phyloP scores from a whole-genome alignment of 495 filamentous ascomycete species.

The Bacidia rubella region DNA sequence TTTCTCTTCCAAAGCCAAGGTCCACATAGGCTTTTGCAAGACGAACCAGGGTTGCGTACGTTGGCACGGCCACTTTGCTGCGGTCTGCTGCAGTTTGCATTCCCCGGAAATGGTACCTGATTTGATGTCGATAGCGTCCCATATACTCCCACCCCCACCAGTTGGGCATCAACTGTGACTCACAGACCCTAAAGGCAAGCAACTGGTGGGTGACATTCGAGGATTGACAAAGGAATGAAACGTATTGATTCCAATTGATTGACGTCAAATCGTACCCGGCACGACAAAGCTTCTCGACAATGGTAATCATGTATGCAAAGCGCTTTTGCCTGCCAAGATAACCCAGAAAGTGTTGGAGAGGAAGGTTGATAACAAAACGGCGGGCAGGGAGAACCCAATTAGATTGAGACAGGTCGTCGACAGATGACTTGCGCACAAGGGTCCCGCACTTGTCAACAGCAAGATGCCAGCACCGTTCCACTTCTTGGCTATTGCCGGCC shows the following conservation, averaged over 20 bases:
- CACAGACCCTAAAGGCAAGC: conserved; percentile 54
- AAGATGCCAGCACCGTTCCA: conserved; percentile 53
- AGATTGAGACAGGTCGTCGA: conserved; percentile 14
- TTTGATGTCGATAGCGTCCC: conserved; percentile 12
- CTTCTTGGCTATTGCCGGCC: conserved; percentile 40
- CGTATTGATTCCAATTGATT: conserved; percentile 37
- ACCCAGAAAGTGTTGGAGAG: conserved; percentile 48
- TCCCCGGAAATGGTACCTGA: conserved; percentile 20
- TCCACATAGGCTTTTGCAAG: conserved; percentile 36
- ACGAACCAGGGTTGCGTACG: conserved; percentile 40
- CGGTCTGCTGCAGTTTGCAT: conserved; percentile 20
- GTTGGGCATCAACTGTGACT: conserved; percentile 56
- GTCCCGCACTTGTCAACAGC: conserved; percentile 38
- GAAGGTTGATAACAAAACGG: conserved; percentile 42
- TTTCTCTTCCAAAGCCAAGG: conserved; percentile 19
- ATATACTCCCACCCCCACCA: conserved; percentile 54
- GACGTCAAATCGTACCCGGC: conserved; percentile 55
- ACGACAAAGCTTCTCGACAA: conserved; percentile 36
- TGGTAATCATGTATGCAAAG: conserved; percentile 29
- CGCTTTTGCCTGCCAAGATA: conserved; percentile 36
- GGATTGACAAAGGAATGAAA: conserved; percentile 36
- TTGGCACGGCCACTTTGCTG: conserved; percentile 26
- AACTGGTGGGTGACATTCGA: conserved; percentile 21
- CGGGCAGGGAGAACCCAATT: conserved; percentile 35
- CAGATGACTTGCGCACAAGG: conserved; percentile 22